phyloP scores from a whole-genome alignment of 176 grass and related monocot genomes.

The Microstegium vimineum region DNA sequence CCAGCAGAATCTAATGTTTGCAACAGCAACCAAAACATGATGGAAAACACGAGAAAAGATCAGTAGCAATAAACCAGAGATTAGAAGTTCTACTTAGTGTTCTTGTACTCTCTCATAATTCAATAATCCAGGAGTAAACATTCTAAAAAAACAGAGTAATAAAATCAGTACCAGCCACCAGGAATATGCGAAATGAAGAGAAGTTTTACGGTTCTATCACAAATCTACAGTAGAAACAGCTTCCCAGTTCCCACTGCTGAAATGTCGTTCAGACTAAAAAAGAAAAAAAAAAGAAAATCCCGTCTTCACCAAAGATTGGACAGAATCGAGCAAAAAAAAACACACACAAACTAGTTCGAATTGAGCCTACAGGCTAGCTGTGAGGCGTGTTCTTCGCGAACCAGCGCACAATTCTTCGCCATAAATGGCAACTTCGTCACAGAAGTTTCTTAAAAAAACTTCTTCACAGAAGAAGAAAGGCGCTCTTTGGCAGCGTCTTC shows the following conservation, averaged over 20 bases:
- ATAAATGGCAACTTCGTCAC: background rate
- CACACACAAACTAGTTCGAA: background rate
- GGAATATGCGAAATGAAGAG: background rate
- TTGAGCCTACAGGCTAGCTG: background rate
- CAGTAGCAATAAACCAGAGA: background rate
- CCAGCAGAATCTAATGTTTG: background rate
- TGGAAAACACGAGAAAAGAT: background rate
- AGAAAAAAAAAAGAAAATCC: background rate
- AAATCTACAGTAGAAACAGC: slow-evolving; percentile 3
- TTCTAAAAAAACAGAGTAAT: background rate
- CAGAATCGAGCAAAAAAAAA: background rate
- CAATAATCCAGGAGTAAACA: slow-evolving; percentile 6
- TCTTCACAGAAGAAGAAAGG: background rate
- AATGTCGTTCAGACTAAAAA: background rate
- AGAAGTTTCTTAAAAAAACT: too few relatives aligned
- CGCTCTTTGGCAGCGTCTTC: background rate
- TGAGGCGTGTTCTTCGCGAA: background rate
- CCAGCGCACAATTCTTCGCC: background rate
- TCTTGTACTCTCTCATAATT: background rate
- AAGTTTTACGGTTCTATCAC: background rate
- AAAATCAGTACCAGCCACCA: background rate
- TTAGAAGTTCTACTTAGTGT: background rate
- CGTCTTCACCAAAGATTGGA: background rate
- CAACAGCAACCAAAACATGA: background rate
- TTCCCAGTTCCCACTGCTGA: background rate